phyloP scores from a whole-genome alignment of 2,329 filamentous ascomycete species.

The Xylaria hypoxylon region DNA sequence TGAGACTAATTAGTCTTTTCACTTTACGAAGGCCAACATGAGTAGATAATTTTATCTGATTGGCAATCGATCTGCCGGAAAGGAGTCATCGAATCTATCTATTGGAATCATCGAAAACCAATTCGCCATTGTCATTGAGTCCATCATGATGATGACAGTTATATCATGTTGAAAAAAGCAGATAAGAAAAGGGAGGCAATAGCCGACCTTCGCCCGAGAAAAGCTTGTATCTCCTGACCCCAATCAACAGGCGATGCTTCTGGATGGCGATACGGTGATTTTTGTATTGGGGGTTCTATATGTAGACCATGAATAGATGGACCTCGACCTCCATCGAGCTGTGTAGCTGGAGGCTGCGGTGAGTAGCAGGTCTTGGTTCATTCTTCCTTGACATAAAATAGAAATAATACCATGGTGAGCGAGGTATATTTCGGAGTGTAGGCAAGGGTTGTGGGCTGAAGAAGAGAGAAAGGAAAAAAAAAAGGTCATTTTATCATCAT shows the following conservation, averaged over 20 bases:
- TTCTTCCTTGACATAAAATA: constrained; percentile 88
- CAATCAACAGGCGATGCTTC: no score
- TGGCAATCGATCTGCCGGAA: not conserved
- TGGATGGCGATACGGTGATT: not conserved
- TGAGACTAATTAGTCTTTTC: not conserved
- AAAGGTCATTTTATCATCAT: constrained; percentile 34
- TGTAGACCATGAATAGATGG: constrained; percentile 76
- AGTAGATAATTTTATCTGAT: not conserved
- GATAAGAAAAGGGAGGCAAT: not conserved
- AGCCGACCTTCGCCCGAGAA: not conserved
- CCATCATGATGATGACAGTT: no score
- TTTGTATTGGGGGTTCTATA: constrained; percentile 36
- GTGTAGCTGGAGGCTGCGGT: constrained; percentile 69
- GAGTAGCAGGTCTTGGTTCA: constrained; percentile 71
- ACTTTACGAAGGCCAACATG: not conserved
- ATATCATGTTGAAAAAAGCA: not conserved
- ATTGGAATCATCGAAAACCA: not conserved
- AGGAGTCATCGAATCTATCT: not conserved
- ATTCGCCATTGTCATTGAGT: not conserved
- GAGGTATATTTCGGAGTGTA: constrained; percentile 85
- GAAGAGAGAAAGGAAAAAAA: constrained; percentile 25
- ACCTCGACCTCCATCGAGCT: constrained; percentile 72
- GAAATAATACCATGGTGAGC: constrained; percentile 78
- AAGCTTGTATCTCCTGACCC: not conserved
- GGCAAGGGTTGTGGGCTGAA: constrained; percentile 63